A percentile compares a stretch with the other conserved stretches of the same genome.
Evolutionary conservation across 805 yeast genomes (phyloP).

Genomic region (Lipomyces yamanashiensis): DNA sequence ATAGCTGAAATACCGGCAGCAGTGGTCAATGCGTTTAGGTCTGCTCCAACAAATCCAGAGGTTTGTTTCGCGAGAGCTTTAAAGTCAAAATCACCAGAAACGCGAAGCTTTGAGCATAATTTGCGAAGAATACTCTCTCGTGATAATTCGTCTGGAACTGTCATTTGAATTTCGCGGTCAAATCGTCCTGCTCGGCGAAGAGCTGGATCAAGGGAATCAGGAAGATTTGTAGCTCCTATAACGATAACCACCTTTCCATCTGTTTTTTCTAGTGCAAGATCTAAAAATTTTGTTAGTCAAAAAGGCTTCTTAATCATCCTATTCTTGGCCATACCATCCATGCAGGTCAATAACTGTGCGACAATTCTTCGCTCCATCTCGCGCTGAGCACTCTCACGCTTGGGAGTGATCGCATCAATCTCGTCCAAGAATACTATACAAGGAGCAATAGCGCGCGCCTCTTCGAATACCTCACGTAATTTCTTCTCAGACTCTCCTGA

Average conservation of each 20-base stretch:
- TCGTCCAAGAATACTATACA: constrained; percentile 93
- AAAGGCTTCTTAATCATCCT: no score
- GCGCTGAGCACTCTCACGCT: constrained; percentile 95
- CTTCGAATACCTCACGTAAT: constrained; percentile 84
- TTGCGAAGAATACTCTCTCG: constrained; percentile 67
- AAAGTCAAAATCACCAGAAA: constrained; percentile 72
- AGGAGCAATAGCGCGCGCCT: constrained; percentile 88
- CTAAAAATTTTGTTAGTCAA: constrained; percentile 4
- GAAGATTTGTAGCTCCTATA: constrained; percentile 95
- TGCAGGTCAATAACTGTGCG: constrained; percentile 90
- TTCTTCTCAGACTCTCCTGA: constrained; percentile 98
- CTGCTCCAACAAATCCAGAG: constrained; percentile 98
- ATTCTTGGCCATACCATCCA: constrained; percentile 64
- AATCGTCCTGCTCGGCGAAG: constrained; percentile 95
- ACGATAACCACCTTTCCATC: constrained; percentile 91
- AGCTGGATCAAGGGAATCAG: constrained; percentile 93
- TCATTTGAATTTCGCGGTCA: constrained; percentile 90
- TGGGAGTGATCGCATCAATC: constrained; percentile 97
- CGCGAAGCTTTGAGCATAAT: constrained; percentile 59
- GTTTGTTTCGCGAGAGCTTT: constrained; percentile 81
- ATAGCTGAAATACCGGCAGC: constrained; percentile 96
- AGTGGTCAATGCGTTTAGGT: constrained; percentile 84
- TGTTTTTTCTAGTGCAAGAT: constrained; percentile 78
- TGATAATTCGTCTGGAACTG: constrained; percentile 90
- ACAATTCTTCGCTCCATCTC: constrained; percentile 98